These are phyloP conservation scores for Ascoidea tarda DNA, from an alignment of 805 yeast species.

Conservation along the genomic window DNA sequence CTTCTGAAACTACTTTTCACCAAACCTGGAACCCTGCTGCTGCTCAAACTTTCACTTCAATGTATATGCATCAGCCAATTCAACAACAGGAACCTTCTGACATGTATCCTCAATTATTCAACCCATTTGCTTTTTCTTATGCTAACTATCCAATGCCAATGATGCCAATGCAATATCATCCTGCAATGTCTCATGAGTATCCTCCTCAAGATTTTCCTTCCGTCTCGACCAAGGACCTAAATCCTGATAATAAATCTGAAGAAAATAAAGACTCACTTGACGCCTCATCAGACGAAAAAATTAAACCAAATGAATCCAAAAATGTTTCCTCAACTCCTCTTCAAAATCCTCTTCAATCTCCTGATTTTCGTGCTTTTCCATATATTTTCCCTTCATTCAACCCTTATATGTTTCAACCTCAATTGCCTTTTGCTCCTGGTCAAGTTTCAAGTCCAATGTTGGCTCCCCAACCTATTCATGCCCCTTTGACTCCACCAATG, in stretches of 20 bases:
- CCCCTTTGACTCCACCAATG: slow-evolving; percentile 3
- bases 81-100: slow-evolving; percentile 11
- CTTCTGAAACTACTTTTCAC: not conserved
- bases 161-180: slow-evolving; percentile 16
- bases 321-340: not conserved
- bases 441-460: slow-evolving; percentile 1
- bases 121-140: slow-evolving; percentile 21
- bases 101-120: slow-evolving; percentile 17
- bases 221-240: not conserved
- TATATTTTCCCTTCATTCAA: slow-evolving; percentile 36
- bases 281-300: slow-evolving; percentile 1
- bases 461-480: slow-evolving; percentile 2
- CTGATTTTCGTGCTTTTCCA: slow-evolving; percentile 14
- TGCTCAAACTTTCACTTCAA: slow-evolving; percentile 45
- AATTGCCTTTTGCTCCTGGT: slow-evolving; percentile 7
- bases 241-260: not conserved
- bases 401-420: slow-evolving; percentile 24
- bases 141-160: slow-evolving; percentile 21
- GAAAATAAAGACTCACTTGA: slow-evolving; percentile 1
- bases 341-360: not conserved
- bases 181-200: slow-evolving; percentile 4
- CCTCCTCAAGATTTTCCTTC: not conserved
- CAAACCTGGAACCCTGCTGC: slow-evolving; percentile 58
- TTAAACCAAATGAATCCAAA: slow-evolving; percentile 6
- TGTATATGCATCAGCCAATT: slow-evolving; percentile 10